Evolutionary conservation across 2,329 filamentous ascomycete genomes (phyloP), one percentile per base, ranked within the genome.

Genomic region (Albophoma yamanashiensis): DNA sequence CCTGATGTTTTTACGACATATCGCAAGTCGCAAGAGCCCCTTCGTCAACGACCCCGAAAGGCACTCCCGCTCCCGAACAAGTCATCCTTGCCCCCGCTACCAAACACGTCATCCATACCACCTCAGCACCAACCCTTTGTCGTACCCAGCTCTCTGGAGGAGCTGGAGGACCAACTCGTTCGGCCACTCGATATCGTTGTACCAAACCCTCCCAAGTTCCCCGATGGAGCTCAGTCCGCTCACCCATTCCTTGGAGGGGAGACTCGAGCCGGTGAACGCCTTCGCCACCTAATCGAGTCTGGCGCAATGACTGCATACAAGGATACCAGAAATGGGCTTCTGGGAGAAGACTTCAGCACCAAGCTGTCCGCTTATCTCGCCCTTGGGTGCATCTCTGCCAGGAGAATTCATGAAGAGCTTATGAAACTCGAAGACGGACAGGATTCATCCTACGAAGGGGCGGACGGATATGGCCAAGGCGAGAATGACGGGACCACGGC

Each of bases 1-100:
- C 88, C 88, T 2, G 87, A 92, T 66, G 79, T 92, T 2, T 93
- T 91, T 69, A 92, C 89, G 0, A 81, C 81, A 0, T 93, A 88
- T 66, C 82, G 88, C 9, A 92, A 91, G 71, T 82, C 79, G 2
- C 81, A 90, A 58, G 89, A 92, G 64, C 89, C 89, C 0, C 75
- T 92, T 2, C 81, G 87, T 50, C 77, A 84, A 45, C 82, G 82
- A 15, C 89, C 89, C 4, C 81, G 89, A 47, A 69, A 76, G 1
- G 69, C 78, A 0, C 69, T 89, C 1, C 78, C 86, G 0, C 75
- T 73, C 1, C 87, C 87, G 0, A 67, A 71, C 1, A 74, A 76
- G 27, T 69, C 70, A 1, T 71, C 74, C 1, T 72, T 94, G 5
- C 88, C 86, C 1, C 76, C 82, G 0, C 73, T 86, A 2, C 84